These are phyloP conservation scores for Huiozyma naganishii DNA, from an alignment of 805 yeast species.

Conservation along the genomic window DNA sequence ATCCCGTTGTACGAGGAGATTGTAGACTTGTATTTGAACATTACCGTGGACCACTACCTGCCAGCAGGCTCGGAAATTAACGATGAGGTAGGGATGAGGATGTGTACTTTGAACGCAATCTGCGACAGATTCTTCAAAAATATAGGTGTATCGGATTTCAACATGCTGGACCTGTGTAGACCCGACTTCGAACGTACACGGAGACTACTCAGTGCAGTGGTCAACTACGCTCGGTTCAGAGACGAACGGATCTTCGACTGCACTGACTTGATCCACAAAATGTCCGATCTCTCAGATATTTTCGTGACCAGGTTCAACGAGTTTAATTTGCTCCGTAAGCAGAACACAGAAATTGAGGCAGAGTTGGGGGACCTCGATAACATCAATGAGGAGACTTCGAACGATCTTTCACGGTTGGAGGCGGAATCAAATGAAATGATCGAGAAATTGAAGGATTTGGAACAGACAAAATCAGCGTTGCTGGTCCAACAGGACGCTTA, in stretches of 20 bases:
- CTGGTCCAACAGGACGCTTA: constrained; percentile 53
- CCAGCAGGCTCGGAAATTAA: not conserved
- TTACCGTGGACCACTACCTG: constrained; percentile 28
- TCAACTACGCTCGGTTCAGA: constrained; percentile 75
- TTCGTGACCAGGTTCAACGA: constrained; percentile 34
- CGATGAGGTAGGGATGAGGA: constrained; percentile 2
- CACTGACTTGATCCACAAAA: constrained; percentile 46
- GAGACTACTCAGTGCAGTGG: constrained; percentile 67
- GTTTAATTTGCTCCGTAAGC: constrained; percentile 29
- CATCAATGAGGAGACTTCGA: constrained; percentile 1
- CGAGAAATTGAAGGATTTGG: constrained; percentile 47
- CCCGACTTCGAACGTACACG: constrained; percentile 65
- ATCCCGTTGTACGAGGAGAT: constrained; percentile 48
- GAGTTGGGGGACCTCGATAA: constrained; percentile 13
- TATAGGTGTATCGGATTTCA: constrained; percentile 72
- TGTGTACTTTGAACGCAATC: constrained; percentile 33
- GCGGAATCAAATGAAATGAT: constrained; percentile 48
- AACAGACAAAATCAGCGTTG: constrained; percentile 50
- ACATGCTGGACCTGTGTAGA: constrained; percentile 57
- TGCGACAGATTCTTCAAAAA: constrained; percentile 52
- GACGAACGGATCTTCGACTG: constrained; percentile 66
- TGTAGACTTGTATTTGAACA: constrained; percentile 48
- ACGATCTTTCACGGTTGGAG: constrained; percentile 33
- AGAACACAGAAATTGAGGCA: constrained; percentile 29
- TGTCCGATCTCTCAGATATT: constrained; percentile 40